A percentile compares a stretch with the other conserved stretches of the same genome.
Evolutionary conservation across 768 basidiomycete genomes (phyloP).

Genomic region (Lactarius trivialis): DNA sequence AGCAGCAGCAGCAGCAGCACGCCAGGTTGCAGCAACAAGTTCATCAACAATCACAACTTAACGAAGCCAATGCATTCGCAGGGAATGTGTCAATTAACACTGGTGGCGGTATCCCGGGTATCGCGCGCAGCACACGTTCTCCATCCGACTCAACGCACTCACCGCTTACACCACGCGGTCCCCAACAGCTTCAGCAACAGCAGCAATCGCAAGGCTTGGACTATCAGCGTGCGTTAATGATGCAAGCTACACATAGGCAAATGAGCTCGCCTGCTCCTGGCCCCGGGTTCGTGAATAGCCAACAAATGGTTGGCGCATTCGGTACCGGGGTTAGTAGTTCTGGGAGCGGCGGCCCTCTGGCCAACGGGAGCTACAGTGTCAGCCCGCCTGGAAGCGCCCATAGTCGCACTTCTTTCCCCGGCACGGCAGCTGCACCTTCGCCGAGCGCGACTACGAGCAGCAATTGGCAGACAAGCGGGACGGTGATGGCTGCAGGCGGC

Average conservation of each 20-base stretch:
- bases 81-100: slow-evolving; percentile 29
- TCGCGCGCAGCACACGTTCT: slow-evolving; percentile 67
- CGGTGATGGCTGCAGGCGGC: background rate
- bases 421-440: slow-evolving; percentile 17
- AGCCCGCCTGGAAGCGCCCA: slow-evolving; percentile 22
- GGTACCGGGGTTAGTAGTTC: slow-evolving; percentile 10
- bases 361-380: slow-evolving; percentile 20
- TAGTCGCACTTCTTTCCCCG: slow-evolving; percentile 19
- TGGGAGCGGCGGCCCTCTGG: background rate
- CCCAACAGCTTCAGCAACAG: slow-evolving; percentile 26
- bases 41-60: slow-evolving; percentile 22
- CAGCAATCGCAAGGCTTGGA: slow-evolving; percentile 22
- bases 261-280: slow-evolving; percentile 5
- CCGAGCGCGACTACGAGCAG: slow-evolving; percentile 9
- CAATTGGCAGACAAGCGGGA: slow-evolving; percentile 13
- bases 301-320: slow-evolving; percentile 15
- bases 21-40: slow-evolving; percentile 32
- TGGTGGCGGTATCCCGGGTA: slow-evolving; percentile 49
- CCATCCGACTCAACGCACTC: slow-evolving; percentile 58
- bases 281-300: slow-evolving; percentile 16
- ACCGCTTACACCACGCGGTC: slow-evolving; percentile 34
- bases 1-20: slow-evolving; percentile 43
- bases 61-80: slow-evolving; percentile 42
- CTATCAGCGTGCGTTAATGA: slow-evolving; percentile 19
- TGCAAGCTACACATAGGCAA: slow-evolving; percentile 10